These are phyloP conservation scores for Fraxinus cuspidata DNA, from an alignment of 257 asterid species.

Conservation along the genomic window DNA sequence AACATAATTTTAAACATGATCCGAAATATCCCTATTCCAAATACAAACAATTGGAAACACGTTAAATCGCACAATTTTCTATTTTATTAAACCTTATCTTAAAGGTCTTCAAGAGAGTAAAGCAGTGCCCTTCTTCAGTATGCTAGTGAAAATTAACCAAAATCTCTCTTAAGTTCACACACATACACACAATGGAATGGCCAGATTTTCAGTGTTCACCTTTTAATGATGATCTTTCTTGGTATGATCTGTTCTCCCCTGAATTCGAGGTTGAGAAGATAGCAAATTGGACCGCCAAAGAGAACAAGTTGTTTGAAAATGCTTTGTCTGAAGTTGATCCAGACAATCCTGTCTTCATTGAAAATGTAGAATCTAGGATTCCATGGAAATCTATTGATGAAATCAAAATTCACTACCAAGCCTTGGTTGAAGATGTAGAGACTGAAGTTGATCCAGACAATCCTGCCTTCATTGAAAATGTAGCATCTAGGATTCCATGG, in stretches of 20 bases:
- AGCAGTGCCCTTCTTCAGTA: neutral
- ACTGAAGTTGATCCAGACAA: neutral
- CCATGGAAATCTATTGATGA: no score
- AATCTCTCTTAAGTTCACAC: neutral
- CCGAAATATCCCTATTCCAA: no score
- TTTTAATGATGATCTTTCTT: neutral
- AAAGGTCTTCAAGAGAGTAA: no score
- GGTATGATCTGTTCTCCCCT: neutral
- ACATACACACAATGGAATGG: neutral
- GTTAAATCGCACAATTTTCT: no score
- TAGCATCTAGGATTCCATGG: neutral
- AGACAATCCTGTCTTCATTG: no score
- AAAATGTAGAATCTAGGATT: no score
- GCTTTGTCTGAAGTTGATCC: constrained; percentile 14
- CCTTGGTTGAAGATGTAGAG: no score
- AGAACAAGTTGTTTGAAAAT: constrained; percentile 16
- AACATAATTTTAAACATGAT: no score
- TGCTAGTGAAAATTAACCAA: neutral
- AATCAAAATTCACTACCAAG: no score
- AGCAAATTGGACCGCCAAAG: constrained; percentile 4
- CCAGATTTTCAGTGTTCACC: neutral
- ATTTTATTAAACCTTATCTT: no score
- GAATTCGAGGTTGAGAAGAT: neutral
- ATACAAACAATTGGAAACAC: no score
- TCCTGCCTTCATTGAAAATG: constrained; percentile 2